Percentiles rank a stretch among this genome's conserved stretches.
These are phyloP conservation scores for Rhododendron simsii DNA, from an alignment of 148 eudicot species.

Conservation along the genomic window DNA sequence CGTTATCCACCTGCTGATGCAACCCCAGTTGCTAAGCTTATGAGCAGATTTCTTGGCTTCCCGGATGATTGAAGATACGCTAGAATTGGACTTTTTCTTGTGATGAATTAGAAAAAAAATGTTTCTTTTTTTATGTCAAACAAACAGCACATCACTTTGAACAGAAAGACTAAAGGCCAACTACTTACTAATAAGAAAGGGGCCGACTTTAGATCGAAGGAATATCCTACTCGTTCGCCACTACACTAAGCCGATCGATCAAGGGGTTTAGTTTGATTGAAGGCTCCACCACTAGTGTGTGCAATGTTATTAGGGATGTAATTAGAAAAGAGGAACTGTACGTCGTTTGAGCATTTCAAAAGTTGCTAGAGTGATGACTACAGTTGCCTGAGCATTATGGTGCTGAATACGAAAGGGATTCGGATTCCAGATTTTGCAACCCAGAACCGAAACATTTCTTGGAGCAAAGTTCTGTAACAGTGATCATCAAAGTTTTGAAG, in stretches of 20 bases:
- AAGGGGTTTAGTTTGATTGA: too few relatives aligned
- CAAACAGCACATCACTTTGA: too few relatives aligned
- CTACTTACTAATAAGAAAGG: too few relatives aligned
- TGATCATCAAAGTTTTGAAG: too few relatives aligned
- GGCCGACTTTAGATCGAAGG: too few relatives aligned
- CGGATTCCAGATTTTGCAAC: background rate
- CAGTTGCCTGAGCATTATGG: too few relatives aligned
- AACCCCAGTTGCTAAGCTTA: slow-evolving; percentile 62
- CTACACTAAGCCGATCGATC: too few relatives aligned
- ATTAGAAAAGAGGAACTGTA: background rate
- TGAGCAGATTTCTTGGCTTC: slow-evolving; percentile 61
- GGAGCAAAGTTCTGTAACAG: background rate
- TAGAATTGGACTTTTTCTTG: background rate
- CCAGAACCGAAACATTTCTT: background rate
- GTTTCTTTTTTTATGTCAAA: background rate
- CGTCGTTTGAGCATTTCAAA: background rate
- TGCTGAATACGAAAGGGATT: background rate
- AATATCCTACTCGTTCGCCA: too few relatives aligned
- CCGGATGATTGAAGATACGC: slow-evolving; percentile 28
- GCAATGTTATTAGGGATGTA: too few relatives aligned
- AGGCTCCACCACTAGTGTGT: too few relatives aligned
- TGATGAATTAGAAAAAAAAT: background rate
- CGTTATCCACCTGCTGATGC: slow-evolving; percentile 74
- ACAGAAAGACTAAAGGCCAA: too few relatives aligned
- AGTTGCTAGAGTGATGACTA: background rate